phyloP scores from a whole-genome alignment of 1,284 basidiomycete genomes.

The Coriolopsis trogii region DNA sequence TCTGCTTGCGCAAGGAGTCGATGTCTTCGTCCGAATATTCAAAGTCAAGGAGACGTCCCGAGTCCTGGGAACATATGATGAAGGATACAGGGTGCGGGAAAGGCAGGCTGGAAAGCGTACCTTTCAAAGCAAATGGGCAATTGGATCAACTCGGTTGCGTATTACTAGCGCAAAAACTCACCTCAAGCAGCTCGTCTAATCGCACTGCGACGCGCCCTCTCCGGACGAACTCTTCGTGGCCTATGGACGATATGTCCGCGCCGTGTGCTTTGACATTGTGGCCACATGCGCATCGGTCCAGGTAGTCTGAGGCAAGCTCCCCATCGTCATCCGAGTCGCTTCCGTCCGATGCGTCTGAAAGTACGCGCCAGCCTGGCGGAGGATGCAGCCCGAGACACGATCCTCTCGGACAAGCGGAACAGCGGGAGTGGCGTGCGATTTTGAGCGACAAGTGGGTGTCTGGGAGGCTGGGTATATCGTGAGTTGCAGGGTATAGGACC shows the following conservation, averaged over 20 bases:
- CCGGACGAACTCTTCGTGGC: slow-evolving; percentile 65
- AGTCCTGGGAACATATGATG: slow-evolving; percentile 54
- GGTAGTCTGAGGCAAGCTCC: slow-evolving; percentile 46
- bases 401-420: slow-evolving; percentile 58
- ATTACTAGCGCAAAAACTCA: slow-evolving; percentile 37
- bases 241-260: slow-evolving; percentile 60
- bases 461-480: slow-evolving; percentile 48
- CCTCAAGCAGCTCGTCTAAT: slow-evolving; percentile 86
- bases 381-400: slow-evolving; percentile 75
- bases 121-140: background rate
- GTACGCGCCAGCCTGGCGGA: slow-evolving; percentile 54
- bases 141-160: background rate
- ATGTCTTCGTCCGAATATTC: slow-evolving; percentile 74
- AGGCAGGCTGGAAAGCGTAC: slow-evolving; percentile 1
- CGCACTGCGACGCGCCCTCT: slow-evolving; percentile 79
- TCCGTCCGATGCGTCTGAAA: slow-evolving; percentile 48
- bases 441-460: slow-evolving; percentile 60
- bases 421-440: slow-evolving; percentile 75
- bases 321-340: slow-evolving; percentile 64
- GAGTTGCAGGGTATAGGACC: slow-evolving; percentile 63
- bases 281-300: slow-evolving; percentile 74
- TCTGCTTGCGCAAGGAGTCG: slow-evolving; percentile 71
- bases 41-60: slow-evolving; percentile 77
- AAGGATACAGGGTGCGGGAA: background rate
- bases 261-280: slow-evolving; percentile 74